Percentiles rank a stretch among this genome's conserved stretches.
phyloP scores from a whole-genome alignment of 2,329 filamentous ascomycete genomes.

The Penicillium decumbens region DNA sequence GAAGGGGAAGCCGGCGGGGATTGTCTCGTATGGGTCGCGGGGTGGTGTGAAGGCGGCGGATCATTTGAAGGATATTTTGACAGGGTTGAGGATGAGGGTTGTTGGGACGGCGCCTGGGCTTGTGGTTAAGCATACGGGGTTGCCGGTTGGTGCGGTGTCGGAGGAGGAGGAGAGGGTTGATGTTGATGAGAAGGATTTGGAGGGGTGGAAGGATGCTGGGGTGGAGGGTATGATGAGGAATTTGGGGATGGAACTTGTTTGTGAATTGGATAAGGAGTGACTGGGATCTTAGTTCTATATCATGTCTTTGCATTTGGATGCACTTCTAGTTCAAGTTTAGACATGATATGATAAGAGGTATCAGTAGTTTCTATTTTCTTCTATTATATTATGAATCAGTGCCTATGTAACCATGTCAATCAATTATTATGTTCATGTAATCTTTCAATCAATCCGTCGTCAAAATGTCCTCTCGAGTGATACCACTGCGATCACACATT shows the following conservation, averaged over 20 bases:
- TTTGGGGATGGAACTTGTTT: constrained; percentile 25
- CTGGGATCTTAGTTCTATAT: too few species aligned
- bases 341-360: too few species aligned
- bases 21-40: constrained; percentile 53
- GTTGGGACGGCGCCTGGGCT: constrained; percentile 28
- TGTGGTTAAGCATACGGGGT: constrained; percentile 26
- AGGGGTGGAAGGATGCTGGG: constrained; percentile 20
- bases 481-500: constrained; percentile 87
- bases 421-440: constrained; percentile 2
- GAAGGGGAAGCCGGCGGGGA: constrained; percentile 50
- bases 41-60: constrained; percentile 38
- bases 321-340: too few species aligned
- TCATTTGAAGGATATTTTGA: constrained; percentile 34
- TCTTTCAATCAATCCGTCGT: constrained; percentile 4
- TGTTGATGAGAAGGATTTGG: constrained; percentile 20
- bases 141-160: constrained; percentile 15
- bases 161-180: constrained; percentile 25
- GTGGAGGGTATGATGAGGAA: constrained; percentile 24
- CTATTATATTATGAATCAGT: constrained; percentile 2
- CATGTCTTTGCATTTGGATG: too few species aligned
- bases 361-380: not conserved
- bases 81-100: constrained; percentile 35
- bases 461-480: constrained; percentile 47
- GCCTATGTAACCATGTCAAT: not conserved
- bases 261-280: constrained; percentile 21